Evolutionary conservation across 2,329 filamentous ascomycete genomes (phyloP), one percentile per base, ranked within the genome.

Genomic region (Beauveria varroae): DNA sequence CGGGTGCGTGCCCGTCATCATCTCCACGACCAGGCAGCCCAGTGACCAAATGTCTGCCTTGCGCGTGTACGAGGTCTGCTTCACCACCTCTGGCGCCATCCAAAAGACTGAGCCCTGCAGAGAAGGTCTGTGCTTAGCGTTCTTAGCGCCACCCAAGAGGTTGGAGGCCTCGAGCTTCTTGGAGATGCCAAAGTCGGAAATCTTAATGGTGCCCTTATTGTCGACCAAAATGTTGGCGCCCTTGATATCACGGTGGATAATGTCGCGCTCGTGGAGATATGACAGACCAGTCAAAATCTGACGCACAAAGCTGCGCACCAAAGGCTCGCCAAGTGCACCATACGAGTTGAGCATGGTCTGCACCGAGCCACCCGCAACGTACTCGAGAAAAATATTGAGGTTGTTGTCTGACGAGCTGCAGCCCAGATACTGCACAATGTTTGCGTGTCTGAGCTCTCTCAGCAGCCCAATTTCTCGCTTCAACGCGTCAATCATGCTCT

Each of bases 311-410:
- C 95, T 97, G 71, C 93, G 89, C 63, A 98, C 93, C 62, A 99
- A 82, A 1, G 92, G 92, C 73, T 99, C 95, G 20, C 91, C 89
- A 59, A 99, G 85, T 8, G 93, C 93, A 63, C 96, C 96, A 73
- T 99, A 99, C 67, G 96, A 96, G 78, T 97, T 95, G 66, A 99
- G 87, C 93, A 99, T 98, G 10, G 91, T 96, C 67, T 96, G 95
- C 28, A 99, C 96, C 14, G 93, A 98, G 51, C 95, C 95, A 75
- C 95, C 95, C 18, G 95, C 91, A 37, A 99, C 95, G 73, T 99
- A 99, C 76, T 99, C 95, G 71, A 99, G 86, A 86, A 99, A 99
- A 89, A 99, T 99, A 78, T 99, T 99, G 69, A 99, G 86, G 73
- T 93, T 88, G 60, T 93, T 88, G 20, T 91, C 86, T 64, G 96